A percentile compares a stretch with the other conserved stretches of the same genome.
These are phyloP conservation scores for Penicillium griseofulvum DNA, from an alignment of 2,329 filamentous ascomycete species.

Conservation along the genomic window DNA sequence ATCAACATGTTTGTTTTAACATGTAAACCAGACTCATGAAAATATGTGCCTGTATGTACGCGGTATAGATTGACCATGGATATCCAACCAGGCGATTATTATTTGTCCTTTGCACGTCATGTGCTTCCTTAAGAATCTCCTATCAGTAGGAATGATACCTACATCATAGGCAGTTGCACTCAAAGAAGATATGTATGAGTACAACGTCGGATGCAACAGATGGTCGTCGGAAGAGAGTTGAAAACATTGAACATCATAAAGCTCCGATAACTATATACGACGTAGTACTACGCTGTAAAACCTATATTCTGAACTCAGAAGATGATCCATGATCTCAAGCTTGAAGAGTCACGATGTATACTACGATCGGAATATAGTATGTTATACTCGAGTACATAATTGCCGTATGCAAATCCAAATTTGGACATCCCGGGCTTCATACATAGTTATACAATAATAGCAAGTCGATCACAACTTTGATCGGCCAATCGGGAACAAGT, in stretches of 20 bases:
- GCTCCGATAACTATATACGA: neutral
- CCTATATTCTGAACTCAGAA: neutral
- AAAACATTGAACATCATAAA: neutral
- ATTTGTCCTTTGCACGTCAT: neutral
- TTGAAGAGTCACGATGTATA: neutral
- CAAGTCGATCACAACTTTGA: neutral
- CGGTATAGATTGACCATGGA: conserved; percentile 4
- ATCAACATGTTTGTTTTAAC: neutral
- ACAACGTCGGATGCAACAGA: too few species aligned
- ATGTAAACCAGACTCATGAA: conserved; percentile 1
- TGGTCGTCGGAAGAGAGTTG: too few species aligned
- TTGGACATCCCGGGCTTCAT: too few species aligned
- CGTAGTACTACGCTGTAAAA: neutral
- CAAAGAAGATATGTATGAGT: too few species aligned
- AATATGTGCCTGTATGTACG: conserved; percentile 2
- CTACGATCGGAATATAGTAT: neutral
- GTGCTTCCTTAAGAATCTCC: neutral
- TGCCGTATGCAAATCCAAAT: too few species aligned
- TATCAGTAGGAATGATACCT: neutral
- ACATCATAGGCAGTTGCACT: neutral
- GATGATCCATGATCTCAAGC: too few species aligned
- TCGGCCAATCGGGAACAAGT: neutral
- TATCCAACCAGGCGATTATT: neutral
- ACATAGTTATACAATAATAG: neutral
- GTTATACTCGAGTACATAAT: neutral